A percentile compares a stretch with the other conserved stretches of the same genome.
These are phyloP conservation scores for Cenchrus purpureus DNA, from an alignment of 176 grass and related monocot genomes.

Conservation along the genomic window DNA sequence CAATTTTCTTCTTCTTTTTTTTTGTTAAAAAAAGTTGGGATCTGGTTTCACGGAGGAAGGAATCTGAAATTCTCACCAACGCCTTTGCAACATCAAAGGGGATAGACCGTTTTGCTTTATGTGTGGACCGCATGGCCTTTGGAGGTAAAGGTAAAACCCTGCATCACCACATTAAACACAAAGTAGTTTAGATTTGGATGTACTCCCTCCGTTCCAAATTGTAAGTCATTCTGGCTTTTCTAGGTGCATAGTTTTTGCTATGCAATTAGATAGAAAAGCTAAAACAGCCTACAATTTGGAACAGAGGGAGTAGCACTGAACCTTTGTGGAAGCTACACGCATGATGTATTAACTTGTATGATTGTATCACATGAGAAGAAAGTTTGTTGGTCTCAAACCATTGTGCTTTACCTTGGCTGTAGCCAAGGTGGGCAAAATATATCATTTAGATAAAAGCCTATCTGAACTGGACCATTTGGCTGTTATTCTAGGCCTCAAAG, in stretches of 20 bases:
- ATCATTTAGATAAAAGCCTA: slow-evolving; percentile 5
- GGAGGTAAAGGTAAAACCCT: slow-evolving; percentile 66
- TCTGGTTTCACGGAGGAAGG: slow-evolving; percentile 22
- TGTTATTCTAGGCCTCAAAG: slow-evolving; percentile 21
- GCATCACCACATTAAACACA: slow-evolving; percentile 31
- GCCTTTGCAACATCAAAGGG: slow-evolving; percentile 55
- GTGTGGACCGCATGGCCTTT: slow-evolving; percentile 38
- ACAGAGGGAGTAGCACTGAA: neutral
- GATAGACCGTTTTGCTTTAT: slow-evolving; percentile 47
- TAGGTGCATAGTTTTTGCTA: no score
- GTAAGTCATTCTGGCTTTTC: no score
- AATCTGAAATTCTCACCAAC: slow-evolving; percentile 58
- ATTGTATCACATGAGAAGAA: slow-evolving; percentile 17
- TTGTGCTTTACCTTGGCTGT: slow-evolving; percentile 18
- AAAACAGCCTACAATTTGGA: no score
- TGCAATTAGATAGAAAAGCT: no score
- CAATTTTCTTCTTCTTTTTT: neutral
- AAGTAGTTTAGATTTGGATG: slow-evolving; percentile 27
- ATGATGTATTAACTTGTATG: neutral
- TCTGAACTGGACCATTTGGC: neutral
- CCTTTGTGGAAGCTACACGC: slow-evolving; percentile 19
- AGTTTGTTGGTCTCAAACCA: neutral
- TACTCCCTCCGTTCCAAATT: neutral
- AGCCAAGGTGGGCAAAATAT: slow-evolving; percentile 24
- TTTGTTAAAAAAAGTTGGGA: neutral